A percentile compares a stretch with the other conserved stretches of the same genome.
These are phyloP conservation scores for Diophrys appendiculata DNA, from an alignment of 73 alveolate species.

Conservation along the genomic window DNA sequence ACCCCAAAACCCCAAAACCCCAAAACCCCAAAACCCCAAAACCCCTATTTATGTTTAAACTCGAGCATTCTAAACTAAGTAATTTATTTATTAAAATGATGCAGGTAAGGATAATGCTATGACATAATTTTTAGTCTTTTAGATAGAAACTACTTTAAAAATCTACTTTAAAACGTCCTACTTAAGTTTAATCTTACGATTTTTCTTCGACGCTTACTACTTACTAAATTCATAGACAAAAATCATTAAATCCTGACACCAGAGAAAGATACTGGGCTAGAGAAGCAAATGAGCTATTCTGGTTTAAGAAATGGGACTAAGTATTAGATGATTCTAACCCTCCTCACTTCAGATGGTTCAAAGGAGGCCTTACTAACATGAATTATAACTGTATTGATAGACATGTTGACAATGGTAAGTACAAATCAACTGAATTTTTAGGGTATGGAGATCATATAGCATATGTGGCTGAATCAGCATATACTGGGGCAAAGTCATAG, in stretches of 20 bases:
- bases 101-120: no score
- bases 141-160: no score
- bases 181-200: no score
- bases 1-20: no score
- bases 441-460: conserved; percentile 59
- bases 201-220: no score
- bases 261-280: conserved; percentile 67
- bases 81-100: no score
- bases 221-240: neutral
- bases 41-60: no score
- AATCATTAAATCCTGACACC: neutral
- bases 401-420: conserved; percentile 83
- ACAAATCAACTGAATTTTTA: no score
- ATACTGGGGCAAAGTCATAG: conserved; percentile 19
- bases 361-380: conserved; percentile 81
- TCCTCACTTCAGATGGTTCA: conserved; percentile 87
- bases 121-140: no score
- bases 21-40: no score
- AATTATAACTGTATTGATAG: conserved; percentile 96
- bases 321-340: conserved; percentile 62
- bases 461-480: conserved; percentile 42
- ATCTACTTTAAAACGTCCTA: no score
- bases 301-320: conserved; percentile 63
- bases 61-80: no score
- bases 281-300: conserved; percentile 40